A percentile compares a stretch with the other conserved stretches of the same genome.
Evolutionary conservation across 805 yeast species (phyloP).

Genomic region (Candida sanyiensis): DNA sequence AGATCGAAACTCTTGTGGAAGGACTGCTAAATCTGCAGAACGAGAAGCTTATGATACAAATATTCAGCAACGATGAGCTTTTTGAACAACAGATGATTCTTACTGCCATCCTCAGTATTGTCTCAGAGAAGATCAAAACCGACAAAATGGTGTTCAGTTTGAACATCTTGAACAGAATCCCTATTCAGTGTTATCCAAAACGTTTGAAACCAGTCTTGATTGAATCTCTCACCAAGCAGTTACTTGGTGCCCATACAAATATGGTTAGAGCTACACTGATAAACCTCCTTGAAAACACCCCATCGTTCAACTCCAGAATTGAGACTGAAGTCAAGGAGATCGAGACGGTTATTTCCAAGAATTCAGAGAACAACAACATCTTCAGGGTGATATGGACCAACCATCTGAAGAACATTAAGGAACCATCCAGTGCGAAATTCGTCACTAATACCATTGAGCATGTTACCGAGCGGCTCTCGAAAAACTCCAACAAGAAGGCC

Average conservation of each 20-base stretch:
- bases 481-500: slow-evolving; percentile 1
- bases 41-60: slow-evolving; percentile 15
- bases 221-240: slow-evolving; percentile 20
- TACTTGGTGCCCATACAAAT: slow-evolving; percentile 7
- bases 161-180: slow-evolving; percentile 30
- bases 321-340: slow-evolving; percentile 37
- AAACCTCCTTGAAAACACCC: slow-evolving; percentile 38
- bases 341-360: slow-evolving; percentile 15
- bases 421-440: slow-evolving; percentile 23
- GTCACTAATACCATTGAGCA: slow-evolving; percentile 15
- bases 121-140: slow-evolving; percentile 15
- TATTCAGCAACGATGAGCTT: slow-evolving; percentile 33
- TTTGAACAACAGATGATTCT: slow-evolving; percentile 45
- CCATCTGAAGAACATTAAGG: slow-evolving; percentile 36
- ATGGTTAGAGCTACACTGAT: slow-evolving; percentile 23
- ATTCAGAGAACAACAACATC: slow-evolving; percentile 21
- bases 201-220: slow-evolving; percentile 26
- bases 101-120: slow-evolving; percentile 22
- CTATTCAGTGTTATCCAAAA: slow-evolving; percentile 44
- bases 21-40: slow-evolving; percentile 23
- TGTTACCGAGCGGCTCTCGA: slow-evolving; percentile 15
- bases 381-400: slow-evolving; percentile 35
- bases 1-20: slow-evolving; percentile 27
- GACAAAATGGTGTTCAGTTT: slow-evolving; percentile 3
- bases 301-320: slow-evolving; percentile 47